Base-by-base conservation (phyloP, 2,329 filamentous ascomycete genomes). In the Chalaropsis ovoidea region DNA sequence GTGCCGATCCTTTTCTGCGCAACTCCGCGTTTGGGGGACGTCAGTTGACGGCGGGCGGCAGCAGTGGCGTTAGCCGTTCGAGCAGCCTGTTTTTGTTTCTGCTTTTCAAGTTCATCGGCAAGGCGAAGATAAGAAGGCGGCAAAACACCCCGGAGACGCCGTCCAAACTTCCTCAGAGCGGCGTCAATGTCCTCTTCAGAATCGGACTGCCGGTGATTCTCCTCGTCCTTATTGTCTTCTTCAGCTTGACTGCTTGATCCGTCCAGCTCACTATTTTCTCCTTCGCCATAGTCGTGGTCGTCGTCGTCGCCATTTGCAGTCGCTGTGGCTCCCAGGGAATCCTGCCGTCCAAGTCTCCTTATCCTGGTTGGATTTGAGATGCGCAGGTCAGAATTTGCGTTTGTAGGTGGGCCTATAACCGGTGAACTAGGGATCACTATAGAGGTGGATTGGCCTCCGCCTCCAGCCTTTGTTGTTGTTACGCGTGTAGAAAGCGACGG, bases 41-140 rank as follows among this genome's bases (percentile, higher is more conserved):
- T 31, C n/a, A 22, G 54, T 39, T 39, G 27, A 17, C 62, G 35
- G 17, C 64, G 56, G 56, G 27, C 27, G 17, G 58, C 17, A 19
- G 24, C 31, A 2, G 39, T 22, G 5, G 52, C 49, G n/a, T 31
- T 42, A 4, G 35, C 62, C 6, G 24, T 56, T 41, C 43, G 17
- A 2, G 61, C 52, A n/a, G 58, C 27, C 42, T 54, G 39, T 5
- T 27, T 56, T 35, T 62, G 61, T n/a, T 65, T 65, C 35, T 66
- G 70, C 65, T 73, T 76, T 66, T 71, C 70, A 17, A 65, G 71
- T 71, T 69, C 70, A 73, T 82, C 79, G 70, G 86, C 82, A 27
- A 87, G 72, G 52, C 84, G 80, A 65, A 87, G 77, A 81, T 84
- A 86, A 5, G 85, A 87, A n/a, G 85, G 85, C 47, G 85, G 85